Conservation (phyloP, 2,329 filamentous ascomycete genomes). For the Plenodomus lindquistii region DNA sequence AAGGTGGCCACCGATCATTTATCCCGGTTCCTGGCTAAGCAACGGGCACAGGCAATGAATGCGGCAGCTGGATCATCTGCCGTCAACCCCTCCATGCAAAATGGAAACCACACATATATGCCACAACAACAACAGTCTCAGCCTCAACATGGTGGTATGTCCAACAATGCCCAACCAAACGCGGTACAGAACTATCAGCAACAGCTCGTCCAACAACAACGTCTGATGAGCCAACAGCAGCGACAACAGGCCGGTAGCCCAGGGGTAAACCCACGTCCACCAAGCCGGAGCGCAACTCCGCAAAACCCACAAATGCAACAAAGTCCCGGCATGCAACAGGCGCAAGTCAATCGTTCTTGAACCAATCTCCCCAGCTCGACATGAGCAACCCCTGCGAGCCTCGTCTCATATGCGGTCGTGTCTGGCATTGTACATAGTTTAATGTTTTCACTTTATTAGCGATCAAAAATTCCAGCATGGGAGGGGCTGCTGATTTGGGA, state of each 20-base stretch:
- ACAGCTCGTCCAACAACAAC: constrained; percentile 44
- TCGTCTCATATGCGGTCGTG: constrained; percentile 13
- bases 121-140: constrained; percentile 21
- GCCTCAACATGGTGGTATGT: constrained; percentile 20
- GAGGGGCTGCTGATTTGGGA: background rate
- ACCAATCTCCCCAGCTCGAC: constrained; percentile 1
- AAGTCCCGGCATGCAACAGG: constrained; percentile 40
- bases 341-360: constrained; percentile 30
- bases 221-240: constrained; percentile 41
- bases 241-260: constrained; percentile 39
- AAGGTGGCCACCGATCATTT: constrained; percentile 43
- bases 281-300: constrained; percentile 45
- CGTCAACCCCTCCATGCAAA: constrained; percentile 37
- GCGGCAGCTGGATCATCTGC: constrained; percentile 41
- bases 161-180: constrained; percentile 36
- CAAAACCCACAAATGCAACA: constrained; percentile 43
- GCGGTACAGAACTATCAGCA: constrained; percentile 43
- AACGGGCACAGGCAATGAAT: constrained; percentile 43
- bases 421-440: constrained; percentile 37
- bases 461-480: constrained; percentile 3
- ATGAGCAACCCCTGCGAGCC: constrained; percentile 19
- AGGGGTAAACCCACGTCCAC: constrained; percentile 34
- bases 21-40: constrained; percentile 34
- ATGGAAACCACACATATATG: constrained; percentile 41
- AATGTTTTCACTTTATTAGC: constrained; percentile 25